These are phyloP conservation scores for Thuja plicata DNA, from an alignment of 83 land plant species.

Conservation along the genomic window DNA sequence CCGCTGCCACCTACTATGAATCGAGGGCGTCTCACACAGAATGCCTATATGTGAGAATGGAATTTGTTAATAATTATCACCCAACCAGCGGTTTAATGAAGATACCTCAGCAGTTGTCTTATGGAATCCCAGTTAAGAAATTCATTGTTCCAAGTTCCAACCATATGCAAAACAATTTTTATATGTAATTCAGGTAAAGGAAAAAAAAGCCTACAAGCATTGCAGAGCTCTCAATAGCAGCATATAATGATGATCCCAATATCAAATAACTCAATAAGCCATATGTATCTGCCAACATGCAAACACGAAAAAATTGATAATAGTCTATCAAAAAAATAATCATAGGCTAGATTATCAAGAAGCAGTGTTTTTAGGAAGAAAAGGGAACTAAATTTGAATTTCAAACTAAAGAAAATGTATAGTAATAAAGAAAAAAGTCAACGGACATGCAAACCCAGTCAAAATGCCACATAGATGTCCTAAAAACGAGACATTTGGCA, in stretches of 20 bases:
- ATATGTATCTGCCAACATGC: constrained; percentile 62
- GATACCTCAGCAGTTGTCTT: neutral
- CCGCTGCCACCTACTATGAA: constrained; percentile 86
- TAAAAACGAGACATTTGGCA: constrained; percentile 86
- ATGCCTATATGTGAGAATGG: constrained; percentile 40
- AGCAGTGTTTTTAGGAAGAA: neutral
- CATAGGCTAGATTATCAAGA: neutral
- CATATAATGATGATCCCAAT: constrained; percentile 70
- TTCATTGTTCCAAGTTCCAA: neutral
- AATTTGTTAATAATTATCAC: neutral
- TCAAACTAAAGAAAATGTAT: neutral
- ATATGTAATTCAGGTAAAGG: neutral
- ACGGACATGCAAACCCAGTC: constrained; percentile 95
- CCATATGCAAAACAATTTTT: neutral
- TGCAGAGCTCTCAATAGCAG: constrained; percentile 69
- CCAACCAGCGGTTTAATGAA: neutral
- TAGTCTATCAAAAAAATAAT: neutral
- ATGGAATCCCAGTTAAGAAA: neutral
- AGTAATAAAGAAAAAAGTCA: constrained; percentile 10
- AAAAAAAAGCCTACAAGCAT: constrained; percentile 55
- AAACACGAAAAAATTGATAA: neutral
- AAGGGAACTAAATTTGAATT: neutral
- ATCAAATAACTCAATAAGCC: constrained; percentile 70
- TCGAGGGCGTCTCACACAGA: constrained; percentile 82
- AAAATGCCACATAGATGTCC: constrained; percentile 98